Evolutionary conservation across 345 rosid genomes (phyloP).

Genomic region (Sonneratia alba): DNA sequence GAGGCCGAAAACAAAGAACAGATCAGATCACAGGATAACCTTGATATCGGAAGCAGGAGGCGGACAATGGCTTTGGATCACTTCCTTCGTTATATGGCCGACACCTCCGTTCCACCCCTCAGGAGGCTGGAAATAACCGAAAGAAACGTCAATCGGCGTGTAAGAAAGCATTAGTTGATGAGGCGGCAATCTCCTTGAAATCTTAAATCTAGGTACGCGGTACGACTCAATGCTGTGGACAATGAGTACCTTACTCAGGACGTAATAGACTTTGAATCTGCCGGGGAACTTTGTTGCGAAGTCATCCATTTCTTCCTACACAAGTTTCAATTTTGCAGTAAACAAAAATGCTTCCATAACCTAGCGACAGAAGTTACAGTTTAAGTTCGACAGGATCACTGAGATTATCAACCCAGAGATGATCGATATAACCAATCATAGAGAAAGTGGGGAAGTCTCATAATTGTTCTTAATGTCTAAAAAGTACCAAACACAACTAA

Average conservation of each 20-base stretch:
- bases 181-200: neutral
- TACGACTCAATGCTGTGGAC: neutral
- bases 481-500: neutral
- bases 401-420: neutral
- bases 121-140: constrained; percentile 18
- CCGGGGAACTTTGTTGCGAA: constrained; percentile 21
- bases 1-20: neutral
- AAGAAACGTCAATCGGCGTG: neutral
- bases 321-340: neutral
- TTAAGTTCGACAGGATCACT: neutral
- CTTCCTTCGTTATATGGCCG: constrained; percentile 32
- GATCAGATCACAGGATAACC: constrained; percentile 10
- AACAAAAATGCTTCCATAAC: neutral
- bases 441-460: too few relatives aligned
- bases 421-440: neutral
- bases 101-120: constrained; percentile 33
- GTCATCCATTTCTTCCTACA: constrained; percentile 34
- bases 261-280: constrained; percentile 33
- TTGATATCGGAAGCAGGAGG: constrained; percentile 27
- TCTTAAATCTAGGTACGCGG: neutral
- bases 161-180: neutral
- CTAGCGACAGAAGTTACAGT: neutral
- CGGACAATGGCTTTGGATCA: constrained; percentile 34
- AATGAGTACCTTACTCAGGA: constrained; percentile 27
- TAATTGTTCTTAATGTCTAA: neutral